A percentile compares a stretch with the other conserved stretches of the same genome.
These are phyloP conservation scores for Paramecium pentaurelia DNA, from an alignment of 73 alveolate species.

Conservation along the genomic window DNA sequence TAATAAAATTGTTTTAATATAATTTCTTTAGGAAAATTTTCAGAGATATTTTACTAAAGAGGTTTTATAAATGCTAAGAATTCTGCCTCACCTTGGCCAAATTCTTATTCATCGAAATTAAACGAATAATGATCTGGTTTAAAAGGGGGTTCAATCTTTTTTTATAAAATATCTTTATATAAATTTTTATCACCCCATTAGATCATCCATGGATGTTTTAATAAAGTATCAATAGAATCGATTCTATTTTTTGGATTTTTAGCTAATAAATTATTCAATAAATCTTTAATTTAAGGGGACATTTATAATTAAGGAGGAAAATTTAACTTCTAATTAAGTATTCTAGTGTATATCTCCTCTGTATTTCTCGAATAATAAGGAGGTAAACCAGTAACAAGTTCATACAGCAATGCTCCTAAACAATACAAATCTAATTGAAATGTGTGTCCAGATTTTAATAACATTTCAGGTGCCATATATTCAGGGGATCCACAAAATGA, in stretches of 20 bases:
- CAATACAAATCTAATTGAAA: constrained; percentile 63
- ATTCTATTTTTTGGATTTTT: constrained; percentile 85
- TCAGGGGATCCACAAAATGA: constrained; percentile 79
- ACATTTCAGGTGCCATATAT: constrained; percentile 76
- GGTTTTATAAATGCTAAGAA: background rate
- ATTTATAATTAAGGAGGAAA: constrained; percentile 50
- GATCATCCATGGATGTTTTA: constrained; percentile 40
- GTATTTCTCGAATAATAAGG: constrained; percentile 59
- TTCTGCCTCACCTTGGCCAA: constrained; percentile 40
- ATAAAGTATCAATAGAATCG: constrained; percentile 63
- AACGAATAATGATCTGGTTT: constrained; percentile 49
- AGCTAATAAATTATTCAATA: constrained; percentile 70
- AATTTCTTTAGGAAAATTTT: constrained; percentile 24
- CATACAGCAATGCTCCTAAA: constrained; percentile 69
- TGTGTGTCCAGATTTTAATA: constrained; percentile 64
- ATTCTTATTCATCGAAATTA: constrained; percentile 56
- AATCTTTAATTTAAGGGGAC: constrained; percentile 60
- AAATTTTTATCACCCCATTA: constrained; percentile 49
- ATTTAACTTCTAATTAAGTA: constrained; percentile 49
- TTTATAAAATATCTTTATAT: constrained; percentile 39
- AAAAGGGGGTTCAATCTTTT: constrained; percentile 55
- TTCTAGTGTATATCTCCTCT: constrained; percentile 55
- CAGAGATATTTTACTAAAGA: constrained; percentile 6
- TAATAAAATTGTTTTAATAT: background rate
- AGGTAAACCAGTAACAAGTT: constrained; percentile 67